phyloP scores from a whole-genome alignment of 768 basidiomycete genomes.

The Suillus americanus region DNA sequence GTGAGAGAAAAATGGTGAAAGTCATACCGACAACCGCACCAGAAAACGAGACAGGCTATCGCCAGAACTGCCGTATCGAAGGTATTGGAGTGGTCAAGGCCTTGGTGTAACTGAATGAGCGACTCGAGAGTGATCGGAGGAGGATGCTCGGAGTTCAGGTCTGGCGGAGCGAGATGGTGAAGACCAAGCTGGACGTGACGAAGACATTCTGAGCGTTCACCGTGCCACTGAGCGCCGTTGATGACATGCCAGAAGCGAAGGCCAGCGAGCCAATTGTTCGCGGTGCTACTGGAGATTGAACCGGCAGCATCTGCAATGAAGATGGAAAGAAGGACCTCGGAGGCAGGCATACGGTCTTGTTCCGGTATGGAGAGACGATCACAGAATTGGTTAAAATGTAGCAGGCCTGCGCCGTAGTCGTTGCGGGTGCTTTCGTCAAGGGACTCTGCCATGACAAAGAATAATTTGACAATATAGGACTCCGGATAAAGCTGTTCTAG shows the following conservation, averaged over 20 bases:
- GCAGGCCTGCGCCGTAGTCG: constrained; percentile 33
- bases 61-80: neutral
- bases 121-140: neutral
- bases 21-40: neutral
- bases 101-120: neutral
- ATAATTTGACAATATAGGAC: constrained; percentile 1
- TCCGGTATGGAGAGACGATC: constrained; percentile 35
- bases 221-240: constrained; percentile 23
- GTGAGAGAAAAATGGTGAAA: constrained; percentile 7
- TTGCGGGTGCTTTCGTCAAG: constrained; percentile 18
- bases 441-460: constrained; percentile 11
- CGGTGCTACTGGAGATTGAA: constrained; percentile 16
- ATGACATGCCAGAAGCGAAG: constrained; percentile 36
- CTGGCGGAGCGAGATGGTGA: neutral
- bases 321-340: constrained; percentile 24
- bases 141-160: neutral
- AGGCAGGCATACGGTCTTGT: constrained; percentile 32
- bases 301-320: constrained; percentile 29
- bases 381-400: constrained; percentile 38
- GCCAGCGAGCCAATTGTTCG: constrained; percentile 35
- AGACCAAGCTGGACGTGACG: neutral
- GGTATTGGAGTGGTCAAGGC: neutral
- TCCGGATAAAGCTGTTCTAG: neutral
- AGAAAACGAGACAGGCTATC: neutral
- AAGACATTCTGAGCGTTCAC: constrained; percentile 1